Percentiles rank a stretch among this genome's conserved stretches.
Evolutionary conservation across 2,329 filamentous ascomycete genomes (phyloP).

Genomic region (Fusarium torreyae): DNA sequence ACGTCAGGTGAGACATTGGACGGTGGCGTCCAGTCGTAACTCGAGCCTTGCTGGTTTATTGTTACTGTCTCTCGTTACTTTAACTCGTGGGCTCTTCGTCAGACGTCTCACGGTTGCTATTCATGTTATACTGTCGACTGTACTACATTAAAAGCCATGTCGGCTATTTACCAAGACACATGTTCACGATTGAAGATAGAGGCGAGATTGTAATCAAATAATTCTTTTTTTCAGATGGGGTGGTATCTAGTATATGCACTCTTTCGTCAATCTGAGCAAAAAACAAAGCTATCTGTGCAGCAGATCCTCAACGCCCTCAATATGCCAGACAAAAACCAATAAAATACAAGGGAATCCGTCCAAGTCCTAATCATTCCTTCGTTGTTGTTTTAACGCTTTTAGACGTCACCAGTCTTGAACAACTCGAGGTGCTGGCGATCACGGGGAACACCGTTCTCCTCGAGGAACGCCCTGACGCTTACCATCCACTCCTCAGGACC

Average conservation of each 20-base stretch:
- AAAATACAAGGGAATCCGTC: slow-evolving; percentile 6
- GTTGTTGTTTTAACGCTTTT: not conserved
- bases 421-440: slow-evolving; percentile 76
- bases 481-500: slow-evolving; percentile 81
- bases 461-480: slow-evolving; percentile 67
- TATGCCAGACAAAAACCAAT: slow-evolving; percentile 28
- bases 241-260: slow-evolving; percentile 40
- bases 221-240: slow-evolving; percentile 13
- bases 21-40: slow-evolving; percentile 42
- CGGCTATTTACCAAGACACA: slow-evolving; percentile 27
- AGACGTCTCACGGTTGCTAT: slow-evolving; percentile 23
- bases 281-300: slow-evolving; percentile 31
- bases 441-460: slow-evolving; percentile 68
- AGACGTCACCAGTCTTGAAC: slow-evolving; percentile 70
- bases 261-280: slow-evolving; percentile 16
- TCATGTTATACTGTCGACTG: slow-evolving; percentile 9
- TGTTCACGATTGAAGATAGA: not conserved
- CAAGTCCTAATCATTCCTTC: not conserved
- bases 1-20: slow-evolving; percentile 38
- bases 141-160: slow-evolving; percentile 14
- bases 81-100: slow-evolving; percentile 35
- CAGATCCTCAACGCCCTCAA: slow-evolving; percentile 39
- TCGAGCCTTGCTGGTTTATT: slow-evolving; percentile 21
- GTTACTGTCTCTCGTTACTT: slow-evolving; percentile 33
- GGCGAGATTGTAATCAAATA: not conserved